These are phyloP conservation scores for Massarina eburnea DNA, from an alignment of 2,329 filamentous ascomycete genomes.

Conservation along the genomic window DNA sequence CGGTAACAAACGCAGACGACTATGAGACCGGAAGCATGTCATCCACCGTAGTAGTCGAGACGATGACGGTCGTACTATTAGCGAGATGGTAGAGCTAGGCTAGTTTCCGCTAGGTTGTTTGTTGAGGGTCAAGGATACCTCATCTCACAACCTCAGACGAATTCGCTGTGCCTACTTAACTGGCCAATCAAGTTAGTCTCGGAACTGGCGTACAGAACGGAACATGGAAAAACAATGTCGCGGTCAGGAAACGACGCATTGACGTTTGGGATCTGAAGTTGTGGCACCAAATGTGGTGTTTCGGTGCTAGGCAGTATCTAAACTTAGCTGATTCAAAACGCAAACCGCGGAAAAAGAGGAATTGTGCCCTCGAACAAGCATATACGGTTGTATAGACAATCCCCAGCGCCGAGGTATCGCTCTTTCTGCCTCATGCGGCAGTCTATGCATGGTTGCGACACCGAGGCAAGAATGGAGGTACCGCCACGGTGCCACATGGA, in stretches of 20 bases:
- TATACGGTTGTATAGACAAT: not conserved
- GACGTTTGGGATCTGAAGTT: slow-evolving; percentile 33
- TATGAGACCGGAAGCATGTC: slow-evolving; percentile 26
- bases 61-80: slow-evolving; percentile 27
- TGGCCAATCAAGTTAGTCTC: too few species aligned
- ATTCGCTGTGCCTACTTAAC: too few species aligned
- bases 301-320: slow-evolving; percentile 26
- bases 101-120: slow-evolving; percentile 11
- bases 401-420: slow-evolving; percentile 10
- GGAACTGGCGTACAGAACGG: slow-evolving; percentile 4
- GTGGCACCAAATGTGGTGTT: slow-evolving; percentile 18
- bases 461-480: slow-evolving; percentile 2
- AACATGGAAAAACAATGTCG: slow-evolving; percentile 22
- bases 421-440: not conserved
- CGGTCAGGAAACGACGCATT: slow-evolving; percentile 21
- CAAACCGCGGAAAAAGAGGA: not conserved
- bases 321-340: slow-evolving; percentile 31
- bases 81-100: slow-evolving; percentile 9
- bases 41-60: slow-evolving; percentile 24
- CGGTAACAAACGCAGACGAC: slow-evolving; percentile 8
- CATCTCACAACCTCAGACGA: slow-evolving; percentile 10
- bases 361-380: not conserved
- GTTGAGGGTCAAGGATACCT: slow-evolving; percentile 25
- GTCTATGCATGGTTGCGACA: slow-evolving; percentile 1
- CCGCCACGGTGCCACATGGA: not conserved